Evolutionary conservation across 1,284 basidiomycete species (phyloP), one percentile per base, ranked within the genome.

Genomic region (Lentinula novae-zelandiae): DNA sequence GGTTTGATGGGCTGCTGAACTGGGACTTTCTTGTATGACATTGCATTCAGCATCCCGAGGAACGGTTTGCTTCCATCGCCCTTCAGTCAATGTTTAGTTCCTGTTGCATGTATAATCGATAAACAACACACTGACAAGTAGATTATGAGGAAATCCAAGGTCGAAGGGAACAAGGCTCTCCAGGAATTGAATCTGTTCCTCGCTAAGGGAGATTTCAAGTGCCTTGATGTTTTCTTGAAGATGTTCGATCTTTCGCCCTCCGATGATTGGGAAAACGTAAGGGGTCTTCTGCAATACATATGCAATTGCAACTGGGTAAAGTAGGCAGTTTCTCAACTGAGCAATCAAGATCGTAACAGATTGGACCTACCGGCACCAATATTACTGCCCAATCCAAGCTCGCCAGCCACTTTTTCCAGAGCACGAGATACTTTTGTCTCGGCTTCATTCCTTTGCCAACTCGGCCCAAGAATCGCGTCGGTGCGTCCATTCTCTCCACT

Each of bases 161-260:
- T 76, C 70, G 63, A 77, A 76, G 4, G 75, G 71, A 33, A 75
- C 3, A 3, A 73, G 51, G 20, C 65, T 67, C 62, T 78, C 78
- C 4, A 79, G 58, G 51, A 68, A 71, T 61, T 71, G 66, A 62
- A 80, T 71, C 15, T 79, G 77, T 56, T 76, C 74, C 2, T 64
- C 57, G 1, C 69, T 68, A 40, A 81, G 70, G 5, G 66, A 62
- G 53, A 82, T 69, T n/a, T 70, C 66, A 17, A 82, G 70, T 0
- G 77, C 76, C 38, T 76, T 78, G 9, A 39, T 39, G 38, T 39
- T 39, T 15, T 39, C 38, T 39, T 39, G 10, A 39, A 39, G 38
- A 10, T 39, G 38, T 15, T 39, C 38, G 3, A 39, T 39, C 38
- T 1, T 70, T 66, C 65, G 78, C 27, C 27, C 27, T 27, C 27